Base-by-base conservation (phyloP, 1,139 yeast genomes). In the Saccharomyces hybrid region DNA sequence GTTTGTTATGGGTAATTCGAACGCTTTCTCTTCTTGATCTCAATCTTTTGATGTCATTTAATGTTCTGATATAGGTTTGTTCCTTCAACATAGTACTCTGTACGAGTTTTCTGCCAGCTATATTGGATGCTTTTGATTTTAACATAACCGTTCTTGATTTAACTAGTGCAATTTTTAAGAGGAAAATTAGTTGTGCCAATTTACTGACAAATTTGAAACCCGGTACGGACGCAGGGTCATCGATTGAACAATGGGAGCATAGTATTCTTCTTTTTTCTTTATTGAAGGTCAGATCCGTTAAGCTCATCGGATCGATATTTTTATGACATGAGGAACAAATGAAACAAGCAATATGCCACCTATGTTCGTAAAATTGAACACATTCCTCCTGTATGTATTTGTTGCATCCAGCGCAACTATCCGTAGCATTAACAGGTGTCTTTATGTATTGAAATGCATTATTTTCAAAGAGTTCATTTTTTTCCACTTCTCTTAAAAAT, bases 291-390 rank as follows among this genome's bases (percentile, higher is more conserved):
- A 81, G 75, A 56, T 78, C 81, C 11, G 70, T 66, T n/a, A 78
- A 59, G 50, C 72, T 74, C 46, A 59, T 62, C 7, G 73, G 71
- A 16, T 69, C 67, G 14, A 82, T 71, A 1, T 58, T 57, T 44
- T 75, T 74, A 3, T 70, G 66, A 65, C 95, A 87, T 8, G 66
- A 69, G 0, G 79, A 68, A 64, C 98, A 91, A 7, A 67, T 66
- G 56, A 90, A 78, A 71, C 99, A 93, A 48, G 78, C 75, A 16
- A 76, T 58, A 67, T 93, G 99, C 97, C 97, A 93, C 62, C 97
- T 79, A 52, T 77, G 73, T 49, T 81, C 81, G 4, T 78, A 79
- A 60, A 75, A 80, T 54, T 78, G 78, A 13, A 84, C 75, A 72
- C 98, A 91, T 26, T 80, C 79, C 62, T 84, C 95, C 69, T 95